A percentile compares a stretch with the other conserved stretches of the same genome.
These are phyloP conservation scores for Tetrahymena borealis DNA, from an alignment of 73 alveolate genomes.

Conservation along the genomic window DNA sequence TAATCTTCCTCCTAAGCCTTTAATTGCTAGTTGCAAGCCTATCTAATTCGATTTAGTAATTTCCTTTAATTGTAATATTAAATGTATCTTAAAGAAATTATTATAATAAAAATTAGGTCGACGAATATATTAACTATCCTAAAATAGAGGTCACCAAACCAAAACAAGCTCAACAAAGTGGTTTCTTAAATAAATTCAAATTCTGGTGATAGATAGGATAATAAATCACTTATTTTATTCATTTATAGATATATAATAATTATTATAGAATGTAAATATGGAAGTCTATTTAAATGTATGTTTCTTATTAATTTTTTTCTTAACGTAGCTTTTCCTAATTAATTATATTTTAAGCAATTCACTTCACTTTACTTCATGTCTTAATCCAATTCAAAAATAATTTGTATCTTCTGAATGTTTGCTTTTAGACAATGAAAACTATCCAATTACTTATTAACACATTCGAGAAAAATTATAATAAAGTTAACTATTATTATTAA, in stretches of 20 bases:
- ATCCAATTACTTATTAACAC: too few species aligned
- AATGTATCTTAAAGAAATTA: background rate
- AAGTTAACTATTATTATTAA: too few species aligned
- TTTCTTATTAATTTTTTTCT: too few species aligned
- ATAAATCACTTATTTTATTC: background rate
- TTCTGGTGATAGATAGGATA: background rate
- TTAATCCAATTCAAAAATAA: too few species aligned
- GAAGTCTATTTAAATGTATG: too few species aligned
- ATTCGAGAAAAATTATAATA: too few species aligned
- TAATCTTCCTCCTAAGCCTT: background rate
- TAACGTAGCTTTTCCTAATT: too few species aligned
- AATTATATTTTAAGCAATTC: too few species aligned
- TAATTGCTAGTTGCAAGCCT: background rate
- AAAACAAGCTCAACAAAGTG: background rate
- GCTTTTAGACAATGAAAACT: too few species aligned
- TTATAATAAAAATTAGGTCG: background rate
- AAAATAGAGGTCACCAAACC: background rate
- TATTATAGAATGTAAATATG: background rate
- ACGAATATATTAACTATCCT: background rate
- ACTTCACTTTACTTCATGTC: too few species aligned
- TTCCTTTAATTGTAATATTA: background rate
- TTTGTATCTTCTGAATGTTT: too few species aligned
- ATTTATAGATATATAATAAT: background rate
- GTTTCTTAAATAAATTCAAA: background rate
- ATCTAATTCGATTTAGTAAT: background rate